These are phyloP conservation scores for Fusarium pseudoanthophilum DNA, from an alignment of 2,329 filamentous ascomycete genomes.

Conservation along the genomic window DNA sequence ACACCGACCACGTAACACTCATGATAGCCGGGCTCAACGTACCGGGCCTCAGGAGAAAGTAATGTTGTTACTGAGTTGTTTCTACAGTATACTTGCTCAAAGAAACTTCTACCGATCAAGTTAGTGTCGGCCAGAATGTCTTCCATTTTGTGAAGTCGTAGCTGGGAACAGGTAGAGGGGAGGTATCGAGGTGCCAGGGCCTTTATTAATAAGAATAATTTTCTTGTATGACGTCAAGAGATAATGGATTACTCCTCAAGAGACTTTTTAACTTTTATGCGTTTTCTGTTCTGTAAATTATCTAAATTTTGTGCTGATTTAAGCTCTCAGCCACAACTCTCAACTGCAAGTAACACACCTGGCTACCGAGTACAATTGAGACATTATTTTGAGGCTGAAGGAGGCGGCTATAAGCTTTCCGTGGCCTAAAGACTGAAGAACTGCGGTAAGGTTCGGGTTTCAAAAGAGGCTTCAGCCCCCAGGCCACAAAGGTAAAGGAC, in stretches of 20 bases:
- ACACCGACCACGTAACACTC: background rate
- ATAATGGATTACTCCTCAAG: too few species aligned
- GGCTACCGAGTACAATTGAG: accelerated
- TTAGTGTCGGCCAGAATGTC: background rate
- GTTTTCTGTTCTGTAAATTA: too few species aligned
- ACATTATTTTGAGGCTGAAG: background rate
- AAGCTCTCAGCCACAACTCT: background rate
- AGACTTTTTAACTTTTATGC: too few species aligned
- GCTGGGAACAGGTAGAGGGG: accelerated
- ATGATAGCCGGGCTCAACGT: background rate
- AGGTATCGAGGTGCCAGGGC: background rate
- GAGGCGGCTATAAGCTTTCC: background rate
- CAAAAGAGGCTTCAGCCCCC: too few species aligned
- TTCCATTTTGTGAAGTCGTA: background rate
- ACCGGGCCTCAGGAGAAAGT: background rate
- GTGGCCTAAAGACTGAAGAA: too few species aligned
- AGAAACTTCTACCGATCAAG: background rate
- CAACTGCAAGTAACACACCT: background rate
- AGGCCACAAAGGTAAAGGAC: too few species aligned
- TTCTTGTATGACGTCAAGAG: background rate
- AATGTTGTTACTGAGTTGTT: background rate
- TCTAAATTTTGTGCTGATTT: background rate
- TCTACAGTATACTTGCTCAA: background rate
- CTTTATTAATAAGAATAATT: accelerated
- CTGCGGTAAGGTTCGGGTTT: too few species aligned